A percentile compares a stretch with the other conserved stretches of the same genome.
Evolutionary conservation across 164 flowering plant species (phyloP).

Genomic region (Stephania japonica): DNA sequence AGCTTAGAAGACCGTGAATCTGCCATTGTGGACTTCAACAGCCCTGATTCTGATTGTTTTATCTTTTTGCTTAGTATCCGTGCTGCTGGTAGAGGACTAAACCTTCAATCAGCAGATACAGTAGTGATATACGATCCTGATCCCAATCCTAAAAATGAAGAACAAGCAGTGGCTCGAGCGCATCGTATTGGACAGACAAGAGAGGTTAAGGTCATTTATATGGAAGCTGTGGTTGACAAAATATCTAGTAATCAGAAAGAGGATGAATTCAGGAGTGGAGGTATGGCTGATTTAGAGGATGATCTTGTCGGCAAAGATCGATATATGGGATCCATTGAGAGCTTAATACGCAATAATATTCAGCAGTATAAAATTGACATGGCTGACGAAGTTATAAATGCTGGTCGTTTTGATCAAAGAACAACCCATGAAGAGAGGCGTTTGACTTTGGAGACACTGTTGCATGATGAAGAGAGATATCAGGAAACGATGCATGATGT

Average conservation of each 20-base stretch:
- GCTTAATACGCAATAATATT: constrained; percentile 91
- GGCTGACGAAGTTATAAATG: constrained; percentile 99
- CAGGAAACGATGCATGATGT: constrained; percentile 96
- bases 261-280: constrained; percentile 79
- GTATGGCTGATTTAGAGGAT: constrained; percentile 81
- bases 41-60: constrained; percentile 73
- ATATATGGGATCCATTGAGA: constrained; percentile 95
- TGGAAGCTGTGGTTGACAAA: constrained; percentile 97
- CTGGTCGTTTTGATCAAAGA: constrained; percentile 99
- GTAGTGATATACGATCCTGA: constrained; percentile 98
- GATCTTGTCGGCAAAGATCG: constrained; percentile 99
- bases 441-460: constrained; percentile 75
- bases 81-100: constrained; percentile 97
- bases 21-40: constrained; percentile 89
- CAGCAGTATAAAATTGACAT: constrained; percentile 99
- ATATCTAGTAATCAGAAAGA: constrained; percentile 84
- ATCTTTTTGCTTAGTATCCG: constrained; percentile 97
- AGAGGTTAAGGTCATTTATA: constrained; percentile 92
- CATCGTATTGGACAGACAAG: constrained; percentile 96
- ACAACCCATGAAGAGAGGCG: constrained; percentile 99
- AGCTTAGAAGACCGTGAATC: constrained; percentile 96
- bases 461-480: constrained; percentile 97
- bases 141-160: constrained; percentile 98
- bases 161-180: constrained; percentile 98
- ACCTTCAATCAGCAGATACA: constrained; percentile 97